Evolutionary conservation across 768 basidiomycete species (phyloP), one percentile per base, ranked within the genome.

Genomic region (Serendipita sp.): DNA sequence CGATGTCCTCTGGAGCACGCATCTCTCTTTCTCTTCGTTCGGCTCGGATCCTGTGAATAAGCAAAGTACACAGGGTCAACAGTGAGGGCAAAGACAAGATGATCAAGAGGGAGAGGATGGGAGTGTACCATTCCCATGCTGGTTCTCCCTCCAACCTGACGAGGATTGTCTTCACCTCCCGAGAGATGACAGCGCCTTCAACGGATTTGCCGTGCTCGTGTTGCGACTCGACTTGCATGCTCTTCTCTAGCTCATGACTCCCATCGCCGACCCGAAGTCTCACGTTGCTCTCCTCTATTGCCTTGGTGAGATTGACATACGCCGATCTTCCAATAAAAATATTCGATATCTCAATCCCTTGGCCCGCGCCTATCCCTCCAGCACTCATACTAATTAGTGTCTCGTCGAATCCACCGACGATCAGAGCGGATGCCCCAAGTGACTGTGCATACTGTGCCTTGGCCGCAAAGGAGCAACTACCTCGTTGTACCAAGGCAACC

Each of bases 401-500:
- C 34, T 65, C 35, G 41, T 38, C 44, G 28, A 60, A 23, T 36
- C 94, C 94, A 44, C 94, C 95, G 5, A 98, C 90, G n/a, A 98
- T 85, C 52, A 96, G 85, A 3, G 86, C 95, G 69, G 78, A 82
- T 3, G 94, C 93, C 8, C 93, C 93, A 23, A 90, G 76, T 48
- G 71, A 68, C 71, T 84, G 81, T 4, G 85, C 87, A 69, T 84
- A 83, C 56, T 86, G 76, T 44, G 85, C 70, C 77, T 98, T 98
- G 70, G 85, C 86, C 10, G 89, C 86, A 71, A 98, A 98, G 66
- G 91, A 85, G 73, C 95, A 98, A 63, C 83, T 76, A 1, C 94
- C 94, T 45, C 95, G 78, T 73, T 95, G 88, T 0, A 96, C 85
- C 60, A 97, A 80, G 0, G 91, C 95, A 72, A 97, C 89, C 88